These are phyloP conservation scores for Myxozyma kluyveri DNA, from an alignment of 805 yeast species.

Conservation along the genomic window DNA sequence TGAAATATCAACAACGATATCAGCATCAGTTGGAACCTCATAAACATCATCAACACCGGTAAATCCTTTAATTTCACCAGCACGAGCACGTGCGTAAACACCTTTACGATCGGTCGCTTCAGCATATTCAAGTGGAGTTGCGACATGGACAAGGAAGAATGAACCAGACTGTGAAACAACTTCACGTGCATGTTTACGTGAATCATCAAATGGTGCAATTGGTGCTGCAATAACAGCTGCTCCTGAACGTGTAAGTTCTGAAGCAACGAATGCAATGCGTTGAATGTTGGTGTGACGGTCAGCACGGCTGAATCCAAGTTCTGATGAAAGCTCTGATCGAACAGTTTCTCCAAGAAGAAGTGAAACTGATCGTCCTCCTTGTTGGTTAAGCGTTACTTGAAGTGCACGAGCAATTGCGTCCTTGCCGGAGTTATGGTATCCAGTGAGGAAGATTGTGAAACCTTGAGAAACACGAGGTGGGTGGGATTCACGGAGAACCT, in stretches of 20 bases:
- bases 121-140: constrained; percentile 48
- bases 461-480: constrained; percentile 92
- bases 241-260: constrained; percentile 83
- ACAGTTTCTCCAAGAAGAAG: constrained; percentile 50
- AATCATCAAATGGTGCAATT: constrained; percentile 46
- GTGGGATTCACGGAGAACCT: constrained; percentile 82
- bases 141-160: constrained; percentile 52
- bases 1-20: constrained; percentile 54
- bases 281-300: constrained; percentile 44
- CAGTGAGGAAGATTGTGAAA: constrained; percentile 68
- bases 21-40: constrained; percentile 52
- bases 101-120: constrained; percentile 52
- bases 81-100: constrained; percentile 46
- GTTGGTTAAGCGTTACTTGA: constrained; percentile 86
- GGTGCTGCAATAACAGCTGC: constrained; percentile 79
- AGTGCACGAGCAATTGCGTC: constrained; percentile 75
- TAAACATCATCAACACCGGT: constrained; percentile 50
- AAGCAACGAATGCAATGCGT: constrained; percentile 60
- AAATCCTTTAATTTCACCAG: constrained; percentile 48
- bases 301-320: constrained; percentile 43
- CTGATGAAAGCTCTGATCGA: constrained; percentile 42
- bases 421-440: constrained; percentile 57
- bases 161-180: constrained; percentile 50
- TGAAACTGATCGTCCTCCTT: constrained; percentile 78
- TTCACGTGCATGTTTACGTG: constrained; percentile 46